Evolutionary conservation across 176 grass and related monocot genomes (phyloP), one percentile per base, ranked within the genome.

Genomic region (Chloris gayana): DNA sequence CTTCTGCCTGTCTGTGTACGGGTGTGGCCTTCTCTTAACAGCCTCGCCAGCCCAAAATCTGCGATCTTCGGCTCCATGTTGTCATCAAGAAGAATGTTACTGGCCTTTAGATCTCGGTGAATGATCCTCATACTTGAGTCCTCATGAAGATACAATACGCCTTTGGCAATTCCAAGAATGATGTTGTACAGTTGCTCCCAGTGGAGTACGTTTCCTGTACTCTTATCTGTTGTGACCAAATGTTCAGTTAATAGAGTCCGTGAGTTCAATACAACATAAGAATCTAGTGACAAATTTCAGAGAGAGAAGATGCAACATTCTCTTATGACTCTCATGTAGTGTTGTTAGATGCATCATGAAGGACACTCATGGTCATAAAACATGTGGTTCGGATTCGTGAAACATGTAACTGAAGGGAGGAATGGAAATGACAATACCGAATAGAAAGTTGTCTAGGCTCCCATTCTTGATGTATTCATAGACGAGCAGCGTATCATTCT

Each of bases 61-160:
- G 82, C 83, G 14, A 89, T 85, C 60, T 89, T 89, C 0, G 87
- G 82, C 4, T 81, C 83, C 87, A 89, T 85, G 34, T 82, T 19
- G 1, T 67, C 57, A 1, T 85, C 73, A 1, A 89, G 59, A 34
- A 90, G 84, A 35, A 90, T 83, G 22, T 87, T 87, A 24, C 57
- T 90, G 6, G 88, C 7, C 65, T 90, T 90, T 7, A 89, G 59
- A 41, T 89, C 83, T 22, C 87, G 58, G 44, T 89, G 87, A 35
- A 89, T 86, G 27, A 89, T 87, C 75, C 84, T 78, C 73, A 62
- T 27, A 41, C 59, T 77, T 0, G 88, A 90, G 56, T 86, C 80
- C 79, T 87, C 77, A 38, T 90, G 88, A 41, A 90, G 88, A 53
- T 90, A 90, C 53, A 90, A 15, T 80, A 90, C 59, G 21, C 84